Percentiles rank a stretch among this genome's conserved stretches.
phyloP scores from a whole-genome alignment of 805 yeast genomes.

The Barnettozyma wickerhamii region DNA sequence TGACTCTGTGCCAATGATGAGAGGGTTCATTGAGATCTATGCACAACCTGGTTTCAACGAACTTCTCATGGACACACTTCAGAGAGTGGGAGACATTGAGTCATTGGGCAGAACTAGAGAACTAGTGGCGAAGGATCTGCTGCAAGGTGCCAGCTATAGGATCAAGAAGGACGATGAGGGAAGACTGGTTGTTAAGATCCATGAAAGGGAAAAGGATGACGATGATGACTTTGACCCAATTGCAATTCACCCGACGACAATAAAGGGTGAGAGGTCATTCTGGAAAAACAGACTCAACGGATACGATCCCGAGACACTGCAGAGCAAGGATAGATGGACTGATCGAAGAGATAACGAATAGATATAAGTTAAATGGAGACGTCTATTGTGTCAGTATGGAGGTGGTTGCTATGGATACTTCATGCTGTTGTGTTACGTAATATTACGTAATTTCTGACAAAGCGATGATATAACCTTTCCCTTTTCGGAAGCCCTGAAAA shows the following conservation, averaged over 20 bases:
- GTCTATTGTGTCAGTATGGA: too few relatives aligned
- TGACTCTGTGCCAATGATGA: conserved; percentile 85
- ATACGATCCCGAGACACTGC: background rate
- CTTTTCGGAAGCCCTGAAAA: background rate
- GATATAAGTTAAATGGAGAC: too few relatives aligned
- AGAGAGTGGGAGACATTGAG: conserved; percentile 72
- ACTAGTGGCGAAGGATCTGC: conserved; percentile 64
- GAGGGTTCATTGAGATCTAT: conserved; percentile 78
- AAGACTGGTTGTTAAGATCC: conserved; percentile 11
- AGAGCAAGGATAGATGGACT: background rate
- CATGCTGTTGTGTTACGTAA: too few relatives aligned
- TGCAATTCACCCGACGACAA: conserved; percentile 25
- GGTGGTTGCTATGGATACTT: too few relatives aligned
- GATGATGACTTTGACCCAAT: conserved; percentile 21
- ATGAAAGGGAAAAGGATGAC: conserved; percentile 18
- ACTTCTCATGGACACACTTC: conserved; percentile 57
- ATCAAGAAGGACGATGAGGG: conserved; percentile 22
- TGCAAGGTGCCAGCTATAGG: conserved; percentile 43
- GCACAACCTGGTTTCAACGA: conserved; percentile 67
- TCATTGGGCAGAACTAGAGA: conserved; percentile 76
- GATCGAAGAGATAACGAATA: too few relatives aligned
- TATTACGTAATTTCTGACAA: too few relatives aligned
- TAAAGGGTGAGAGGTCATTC: conserved; percentile 18
- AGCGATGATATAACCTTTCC: conserved; percentile 2
- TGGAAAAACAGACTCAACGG: conserved; percentile 24